Evolutionary conservation across 2,329 filamentous ascomycete genomes (phyloP), one percentile per base, ranked within the genome.

Genomic region (Volutella citrinella): DNA sequence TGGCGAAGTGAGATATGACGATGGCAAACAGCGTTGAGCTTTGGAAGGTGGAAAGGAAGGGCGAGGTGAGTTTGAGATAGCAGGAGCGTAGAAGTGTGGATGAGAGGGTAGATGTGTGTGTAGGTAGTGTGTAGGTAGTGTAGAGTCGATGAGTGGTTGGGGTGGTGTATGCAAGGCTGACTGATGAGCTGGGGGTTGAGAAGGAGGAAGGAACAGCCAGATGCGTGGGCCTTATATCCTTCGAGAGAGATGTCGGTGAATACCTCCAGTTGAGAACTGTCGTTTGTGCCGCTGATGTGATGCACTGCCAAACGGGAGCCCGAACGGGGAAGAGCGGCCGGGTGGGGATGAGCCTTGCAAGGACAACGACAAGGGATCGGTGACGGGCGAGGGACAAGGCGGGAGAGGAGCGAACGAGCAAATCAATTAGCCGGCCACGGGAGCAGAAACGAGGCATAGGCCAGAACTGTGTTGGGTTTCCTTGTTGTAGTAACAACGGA

Each of bases 361-460:
- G 34, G 30, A 40, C 38, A 49, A 34, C 41, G 33, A 35, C 38
- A 39, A 28, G 37, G 52, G 42, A 48, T 52, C 40, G 41, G 51
- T 33, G 43, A 43, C 45, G 42, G 41, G 41, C 37, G 39, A 51
- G 40, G 33, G 44, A 43, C 36, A 31, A 51, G 42, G 47, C 49
- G 49, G 47, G 31, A 45, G 38, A 47, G 43, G 41, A 42, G 32
- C 41, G 36, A 35, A 49, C 38, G 35, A 40, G 35, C 41, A 46
- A 35, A 47, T 51, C 46, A 41, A 47, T 42, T 44, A 43, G 49
- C 42, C 38, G 37, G 41, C 27, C 38, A 43, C 46, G 43, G 46
- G 36, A 52, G 43, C 13, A 26, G 33, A 26, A 39, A 33, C 38
- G 42, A 48, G 34, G 40, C 32, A 37, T 32, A 40, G 20, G 34